These are phyloP conservation scores for Ogataea pilisensis DNA, from an alignment of 805 yeast genomes.

Conservation along the genomic window DNA sequence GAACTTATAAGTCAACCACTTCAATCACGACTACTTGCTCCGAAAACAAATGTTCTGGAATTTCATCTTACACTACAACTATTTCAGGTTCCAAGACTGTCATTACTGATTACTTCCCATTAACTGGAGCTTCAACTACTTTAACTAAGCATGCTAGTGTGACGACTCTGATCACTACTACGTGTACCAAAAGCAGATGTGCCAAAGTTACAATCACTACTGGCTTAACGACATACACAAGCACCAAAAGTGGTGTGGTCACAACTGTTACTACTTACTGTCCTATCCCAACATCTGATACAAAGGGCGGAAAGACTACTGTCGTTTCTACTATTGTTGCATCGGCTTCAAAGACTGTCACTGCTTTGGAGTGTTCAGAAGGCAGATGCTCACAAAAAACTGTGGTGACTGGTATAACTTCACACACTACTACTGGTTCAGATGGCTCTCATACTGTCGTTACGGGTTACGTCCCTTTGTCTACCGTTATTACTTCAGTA, in stretches of 20 bases:
- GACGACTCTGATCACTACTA: conserved; percentile 28
- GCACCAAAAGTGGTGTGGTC: conserved; percentile 9
- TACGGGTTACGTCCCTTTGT: conserved; percentile 34
- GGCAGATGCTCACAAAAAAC: conserved; percentile 10
- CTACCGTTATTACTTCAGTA: conserved; percentile 14
- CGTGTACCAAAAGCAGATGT: conserved; percentile 29
- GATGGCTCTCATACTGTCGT: conserved; percentile 31
- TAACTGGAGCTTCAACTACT: conserved; percentile 1
- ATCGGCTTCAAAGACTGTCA: conserved; percentile 7
- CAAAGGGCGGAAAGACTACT: conserved; percentile 1
- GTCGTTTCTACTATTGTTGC: conserved; percentile 1
- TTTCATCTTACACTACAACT: conserved; percentile 28
- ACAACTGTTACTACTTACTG: conserved; percentile 32
- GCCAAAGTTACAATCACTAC: conserved; percentile 24
- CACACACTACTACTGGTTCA: conserved; percentile 24
- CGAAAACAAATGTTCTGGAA: conserved; percentile 1
- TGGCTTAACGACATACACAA: conserved; percentile 14
- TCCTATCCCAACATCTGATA: conserved; percentile 21
- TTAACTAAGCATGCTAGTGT: conserved; percentile 15
- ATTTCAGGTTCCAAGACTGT: conserved; percentile 33
- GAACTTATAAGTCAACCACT: too few species aligned
- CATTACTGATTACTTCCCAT: conserved; percentile 38
- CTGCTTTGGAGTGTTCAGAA: conserved; percentile 11
- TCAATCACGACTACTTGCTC: too few species aligned
- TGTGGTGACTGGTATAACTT: conserved; percentile 12